Base-by-base conservation (phyloP, 1,139 yeast species). In the Sugiyamaella castrensis region DNA sequence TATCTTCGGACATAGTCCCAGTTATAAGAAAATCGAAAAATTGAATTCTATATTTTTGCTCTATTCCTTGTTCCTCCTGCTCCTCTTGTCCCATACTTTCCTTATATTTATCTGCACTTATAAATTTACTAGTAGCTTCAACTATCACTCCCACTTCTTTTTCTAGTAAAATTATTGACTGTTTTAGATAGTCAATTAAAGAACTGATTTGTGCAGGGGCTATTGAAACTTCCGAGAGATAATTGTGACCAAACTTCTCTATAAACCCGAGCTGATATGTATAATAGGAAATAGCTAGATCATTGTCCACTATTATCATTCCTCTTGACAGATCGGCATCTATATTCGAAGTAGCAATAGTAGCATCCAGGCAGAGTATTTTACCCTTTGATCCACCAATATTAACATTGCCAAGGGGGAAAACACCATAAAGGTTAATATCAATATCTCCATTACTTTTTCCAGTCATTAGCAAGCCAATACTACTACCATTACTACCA, bases 21-120 rank as follows among this genome's bases (percentile, higher is more conserved):
- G 89, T 82, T 3, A 83, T 59, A 1, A 84, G 64, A 10, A 81
- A 61, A 46, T 79, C 82, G 52, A 73, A 76, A 8, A 84, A 63
- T 55, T 16, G 32, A 16, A 26, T 29, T 27, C 19, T 49, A 19
- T 33, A 2, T 37, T 35, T 19, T 32, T n/a, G 24, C 5, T 19
- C 24, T 11, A 51, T 40, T 28, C 40, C 45, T 16, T 24, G 42
- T 34, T 43, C 32, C 28, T 52, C 50, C 27, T 12, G n/a, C 11
- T 40, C 31, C 28, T 52, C 50, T 16, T 12, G n/a, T 8, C 37
- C 31, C 31, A 38, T 16, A 41, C 43, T 28, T 35, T 49, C 37
- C 11, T 29, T 1, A 35, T 32, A 28, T 19, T 19, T 19, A 43
- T 37, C 30, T 19, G 16, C 28, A 10, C 15, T 13, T 11, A 43